A percentile compares a stretch with the other conserved stretches of the same genome.
These are phyloP conservation scores for Artemisia annua DNA, from an alignment of 129 eudicot species.

Conservation along the genomic window DNA sequence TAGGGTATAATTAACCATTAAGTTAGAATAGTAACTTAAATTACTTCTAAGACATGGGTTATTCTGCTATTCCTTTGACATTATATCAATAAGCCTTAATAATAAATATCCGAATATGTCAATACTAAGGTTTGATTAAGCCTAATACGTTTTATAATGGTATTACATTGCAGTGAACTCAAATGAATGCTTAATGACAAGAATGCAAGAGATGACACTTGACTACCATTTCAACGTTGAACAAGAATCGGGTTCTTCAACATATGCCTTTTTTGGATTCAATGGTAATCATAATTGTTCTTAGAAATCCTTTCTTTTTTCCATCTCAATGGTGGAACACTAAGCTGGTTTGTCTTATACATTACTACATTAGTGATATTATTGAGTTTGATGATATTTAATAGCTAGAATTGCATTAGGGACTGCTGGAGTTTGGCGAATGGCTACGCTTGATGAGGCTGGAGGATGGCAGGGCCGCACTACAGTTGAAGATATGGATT, in stretches of 20 bases:
- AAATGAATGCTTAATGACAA: conserved; percentile 86
- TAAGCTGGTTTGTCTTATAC: neutral
- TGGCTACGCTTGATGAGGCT: conserved; percentile 41
- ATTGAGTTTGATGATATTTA: no score
- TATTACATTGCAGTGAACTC: conserved; percentile 55
- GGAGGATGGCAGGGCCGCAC: conserved; percentile 60
- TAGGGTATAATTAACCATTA: no score
- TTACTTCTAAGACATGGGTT: no score
- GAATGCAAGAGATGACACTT: conserved; percentile 94
- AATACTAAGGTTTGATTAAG: no score
- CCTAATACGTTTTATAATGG: neutral
- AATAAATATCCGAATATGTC: no score
- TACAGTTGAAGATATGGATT: conserved; percentile 54
- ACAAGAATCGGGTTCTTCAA: conserved; percentile 87
- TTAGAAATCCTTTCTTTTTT: neutral
- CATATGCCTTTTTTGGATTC: conserved; percentile 75
- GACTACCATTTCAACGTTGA: conserved; percentile 86
- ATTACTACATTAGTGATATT: no score
- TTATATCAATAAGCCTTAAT: no score
- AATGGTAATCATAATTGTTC: conserved; percentile 46
- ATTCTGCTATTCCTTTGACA: no score
- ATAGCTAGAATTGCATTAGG: conserved; percentile 8
- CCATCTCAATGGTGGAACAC: neutral
- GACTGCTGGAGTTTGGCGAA: conserved; percentile 44
- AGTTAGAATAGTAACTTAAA: no score